Percentiles rank a stretch among this genome's conserved stretches.
These are phyloP conservation scores for Elaeis oleifera DNA, from an alignment of 202 grass and related monocot genomes.

Conservation along the genomic window DNA sequence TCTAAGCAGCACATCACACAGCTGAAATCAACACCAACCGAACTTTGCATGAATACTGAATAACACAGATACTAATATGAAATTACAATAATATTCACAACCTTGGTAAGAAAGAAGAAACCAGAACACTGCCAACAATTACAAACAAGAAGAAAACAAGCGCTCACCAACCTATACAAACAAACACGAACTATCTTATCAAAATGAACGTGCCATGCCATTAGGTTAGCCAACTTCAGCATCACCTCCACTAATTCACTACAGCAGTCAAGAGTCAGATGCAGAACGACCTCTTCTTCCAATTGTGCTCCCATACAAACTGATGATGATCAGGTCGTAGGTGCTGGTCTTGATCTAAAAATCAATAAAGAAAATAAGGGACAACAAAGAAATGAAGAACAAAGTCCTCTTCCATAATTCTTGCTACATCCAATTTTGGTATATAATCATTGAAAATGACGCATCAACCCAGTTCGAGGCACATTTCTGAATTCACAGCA, in stretches of 20 bases:
- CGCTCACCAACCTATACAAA: slow-evolving; percentile 1
- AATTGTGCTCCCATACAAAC: background rate
- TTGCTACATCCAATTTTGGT: background rate
- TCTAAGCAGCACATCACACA: too few relatives aligned
- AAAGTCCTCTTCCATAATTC: background rate
- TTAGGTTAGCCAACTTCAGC: slow-evolving; percentile 10
- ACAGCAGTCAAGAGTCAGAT: background rate
- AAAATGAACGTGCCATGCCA: slow-evolving; percentile 2
- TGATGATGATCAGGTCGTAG: background rate
- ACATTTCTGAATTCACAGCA: slow-evolving; percentile 9
- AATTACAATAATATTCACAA: slow-evolving; percentile 35
- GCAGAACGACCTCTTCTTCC: slow-evolving; percentile 6
- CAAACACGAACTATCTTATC: slow-evolving; percentile 7
- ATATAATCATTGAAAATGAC: background rate
- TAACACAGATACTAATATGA: slow-evolving; percentile 17
- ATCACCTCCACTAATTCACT: slow-evolving; percentile 2
- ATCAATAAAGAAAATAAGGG: background rate
- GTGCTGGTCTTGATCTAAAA: slow-evolving; percentile 2
- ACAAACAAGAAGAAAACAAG: background rate
- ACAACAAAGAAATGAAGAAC: background rate
- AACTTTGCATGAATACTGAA: slow-evolving; percentile 18
- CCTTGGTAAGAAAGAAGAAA: background rate
- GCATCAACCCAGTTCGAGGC: slow-evolving; percentile 10
- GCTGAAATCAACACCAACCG: slow-evolving; percentile 4
- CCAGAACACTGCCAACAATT: background rate